phyloP scores from a whole-genome alignment of 306 rosid genomes.

The Gillenia trifoliata region DNA sequence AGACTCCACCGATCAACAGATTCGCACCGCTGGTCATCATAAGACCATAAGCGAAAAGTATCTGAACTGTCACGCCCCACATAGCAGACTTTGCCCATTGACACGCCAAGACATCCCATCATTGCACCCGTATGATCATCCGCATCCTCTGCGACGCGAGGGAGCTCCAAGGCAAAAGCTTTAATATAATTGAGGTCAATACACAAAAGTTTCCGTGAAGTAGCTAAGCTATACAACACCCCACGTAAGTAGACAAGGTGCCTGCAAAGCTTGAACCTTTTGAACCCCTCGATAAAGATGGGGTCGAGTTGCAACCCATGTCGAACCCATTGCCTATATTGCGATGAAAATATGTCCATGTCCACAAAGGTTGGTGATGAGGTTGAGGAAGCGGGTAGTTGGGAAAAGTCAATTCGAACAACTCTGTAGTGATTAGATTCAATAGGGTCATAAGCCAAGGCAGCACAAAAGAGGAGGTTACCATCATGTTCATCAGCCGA shows the following conservation, averaged over 20 bases:
- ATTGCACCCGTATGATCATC: not conserved
- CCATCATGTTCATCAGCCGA: not conserved
- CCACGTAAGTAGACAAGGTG: not conserved
- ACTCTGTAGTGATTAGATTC: conserved; percentile 9
- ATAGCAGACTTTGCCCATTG: not conserved
- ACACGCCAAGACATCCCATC: conserved; percentile 6
- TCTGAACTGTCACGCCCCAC: not conserved
- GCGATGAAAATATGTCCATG: not conserved
- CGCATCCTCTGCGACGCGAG: not conserved
- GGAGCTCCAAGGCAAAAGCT: not conserved
- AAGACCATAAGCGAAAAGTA: not conserved
- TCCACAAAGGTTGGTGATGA: not conserved
- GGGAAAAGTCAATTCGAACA: not conserved
- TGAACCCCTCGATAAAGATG: not conserved
- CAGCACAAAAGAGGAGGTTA: not conserved
- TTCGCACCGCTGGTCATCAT: not conserved
- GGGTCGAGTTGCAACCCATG: not conserved
- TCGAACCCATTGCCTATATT: not conserved
- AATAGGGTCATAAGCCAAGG: conserved; percentile 3
- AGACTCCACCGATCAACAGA: not conserved
- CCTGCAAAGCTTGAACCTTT: not conserved
- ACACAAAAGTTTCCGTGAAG: not conserved
- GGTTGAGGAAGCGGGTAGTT: too few species aligned
- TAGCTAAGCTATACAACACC: not conserved
- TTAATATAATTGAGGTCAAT: not conserved